phyloP scores from a whole-genome alignment of 1,139 yeast genomes.

The Diutina catenulata region DNA sequence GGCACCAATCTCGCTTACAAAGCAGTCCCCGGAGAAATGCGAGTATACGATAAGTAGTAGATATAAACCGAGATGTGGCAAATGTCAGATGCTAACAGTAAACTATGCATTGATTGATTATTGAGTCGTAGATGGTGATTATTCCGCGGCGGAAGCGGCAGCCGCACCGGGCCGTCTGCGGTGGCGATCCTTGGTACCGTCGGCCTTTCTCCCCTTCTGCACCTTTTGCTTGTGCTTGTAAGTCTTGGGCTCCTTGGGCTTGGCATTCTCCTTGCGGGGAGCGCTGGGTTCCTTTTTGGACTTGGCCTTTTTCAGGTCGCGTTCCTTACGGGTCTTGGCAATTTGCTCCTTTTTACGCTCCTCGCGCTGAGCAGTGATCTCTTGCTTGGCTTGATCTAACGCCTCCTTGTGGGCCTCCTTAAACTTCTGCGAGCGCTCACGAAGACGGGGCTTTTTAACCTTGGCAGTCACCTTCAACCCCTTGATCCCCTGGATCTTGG shows the following conservation, averaged over 20 bases:
- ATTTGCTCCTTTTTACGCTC: neutral
- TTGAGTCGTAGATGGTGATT: too few relatives aligned
- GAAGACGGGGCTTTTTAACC: conserved; percentile 52
- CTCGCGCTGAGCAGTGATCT: neutral
- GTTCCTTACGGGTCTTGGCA: neutral
- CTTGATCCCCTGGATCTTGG: conserved; percentile 44
- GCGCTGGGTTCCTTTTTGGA: neutral
- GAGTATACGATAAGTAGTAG: too few relatives aligned
- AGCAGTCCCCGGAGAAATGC: too few relatives aligned
- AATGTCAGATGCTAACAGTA: too few relatives aligned
- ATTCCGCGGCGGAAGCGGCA: conserved; percentile 20
- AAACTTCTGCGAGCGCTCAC: conserved; percentile 54
- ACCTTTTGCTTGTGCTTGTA: neutral
- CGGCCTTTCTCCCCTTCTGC: neutral
- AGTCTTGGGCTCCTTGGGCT: neutral
- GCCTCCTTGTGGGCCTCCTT: conserved; percentile 23
- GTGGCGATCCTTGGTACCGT: neutral
- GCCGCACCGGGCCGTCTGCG: neutral
- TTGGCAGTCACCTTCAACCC: conserved; percentile 34
- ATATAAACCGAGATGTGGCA: too few relatives aligned
- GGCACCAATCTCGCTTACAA: too few relatives aligned
- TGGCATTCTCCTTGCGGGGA: neutral
- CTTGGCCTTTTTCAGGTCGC: neutral
- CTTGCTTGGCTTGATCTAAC: neutral
- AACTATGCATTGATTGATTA: too few relatives aligned